phyloP scores from a whole-genome alignment of 2,329 filamentous ascomycete species.

The Karstenula rhodostoma region DNA sequence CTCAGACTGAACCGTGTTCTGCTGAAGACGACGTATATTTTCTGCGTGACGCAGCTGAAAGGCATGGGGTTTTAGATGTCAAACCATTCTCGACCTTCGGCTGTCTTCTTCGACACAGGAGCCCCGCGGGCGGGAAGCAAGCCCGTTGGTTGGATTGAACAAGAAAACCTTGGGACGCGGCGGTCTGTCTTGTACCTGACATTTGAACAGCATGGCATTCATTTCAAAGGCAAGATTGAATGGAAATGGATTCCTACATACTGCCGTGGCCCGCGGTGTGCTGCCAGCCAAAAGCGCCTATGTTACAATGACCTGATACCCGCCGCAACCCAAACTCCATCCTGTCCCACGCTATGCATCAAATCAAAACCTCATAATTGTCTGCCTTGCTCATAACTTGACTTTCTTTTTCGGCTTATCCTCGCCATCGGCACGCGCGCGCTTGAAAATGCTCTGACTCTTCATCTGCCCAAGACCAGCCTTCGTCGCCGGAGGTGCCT shows the following conservation, averaged over 20 bases:
- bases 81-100: no score
- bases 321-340: conserved; percentile 2
- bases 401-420: conserved; percentile 45
- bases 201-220: no score
- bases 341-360: conserved; percentile 12
- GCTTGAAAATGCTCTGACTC: conserved; percentile 49
- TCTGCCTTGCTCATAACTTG: conserved; percentile 38
- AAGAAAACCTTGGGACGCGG: no score
- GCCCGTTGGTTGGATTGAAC: no score
- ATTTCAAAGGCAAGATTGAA: no score
- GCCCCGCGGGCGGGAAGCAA: no score
- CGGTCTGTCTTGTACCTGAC: no score
- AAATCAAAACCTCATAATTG: not conserved
- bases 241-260: not conserved
- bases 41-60: no score
- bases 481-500: conserved; percentile 35
- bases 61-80: no score
- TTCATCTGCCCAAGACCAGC: conserved; percentile 43
- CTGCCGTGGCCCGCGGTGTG: not conserved
- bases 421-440: conserved; percentile 37
- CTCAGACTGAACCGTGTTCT: no score
- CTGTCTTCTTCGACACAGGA: no score
- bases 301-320: not conserved
- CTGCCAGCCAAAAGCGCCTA: not conserved
- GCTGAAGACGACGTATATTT: no score